Evolutionary conservation across 2,329 filamentous ascomycete genomes (phyloP).

Genomic region (Talaromyces funiculosus): DNA sequence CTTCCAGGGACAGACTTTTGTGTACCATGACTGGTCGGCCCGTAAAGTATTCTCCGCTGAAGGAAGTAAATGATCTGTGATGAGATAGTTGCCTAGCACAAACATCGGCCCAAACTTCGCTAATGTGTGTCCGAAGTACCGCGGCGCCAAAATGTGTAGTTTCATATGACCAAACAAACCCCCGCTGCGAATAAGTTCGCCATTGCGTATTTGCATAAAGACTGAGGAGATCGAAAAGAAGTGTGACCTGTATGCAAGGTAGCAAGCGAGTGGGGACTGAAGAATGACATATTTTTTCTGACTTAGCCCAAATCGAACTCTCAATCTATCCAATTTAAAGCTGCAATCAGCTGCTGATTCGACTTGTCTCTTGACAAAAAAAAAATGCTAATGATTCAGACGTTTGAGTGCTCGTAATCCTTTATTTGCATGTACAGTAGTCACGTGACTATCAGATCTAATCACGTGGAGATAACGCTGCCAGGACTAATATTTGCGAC

Average conservation of each 20-base stretch:
- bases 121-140: background rate
- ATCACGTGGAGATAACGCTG: background rate
- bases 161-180: background rate
- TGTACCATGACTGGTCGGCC: background rate
- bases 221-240: background rate
- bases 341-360: background rate
- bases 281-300: background rate
- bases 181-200: background rate
- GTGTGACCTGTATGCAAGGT: slow-evolving; percentile 5
- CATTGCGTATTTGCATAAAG: background rate
- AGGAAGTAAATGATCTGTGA: no score
- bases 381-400: no score
- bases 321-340: background rate
- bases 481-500: background rate
- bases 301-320: background rate
- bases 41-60: no score
- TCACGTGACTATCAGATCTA: background rate
- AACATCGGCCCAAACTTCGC: background rate
- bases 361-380: no score
- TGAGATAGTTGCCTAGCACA: no score
- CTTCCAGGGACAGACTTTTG: background rate
- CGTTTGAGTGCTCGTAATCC: no score
- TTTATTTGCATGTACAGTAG: background rate
- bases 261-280: background rate
- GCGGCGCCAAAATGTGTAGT: background rate